These are phyloP conservation scores for Melampsora abietis-canadensis DNA, from an alignment of 1,284 basidiomycete genomes.

Conservation along the genomic window DNA sequence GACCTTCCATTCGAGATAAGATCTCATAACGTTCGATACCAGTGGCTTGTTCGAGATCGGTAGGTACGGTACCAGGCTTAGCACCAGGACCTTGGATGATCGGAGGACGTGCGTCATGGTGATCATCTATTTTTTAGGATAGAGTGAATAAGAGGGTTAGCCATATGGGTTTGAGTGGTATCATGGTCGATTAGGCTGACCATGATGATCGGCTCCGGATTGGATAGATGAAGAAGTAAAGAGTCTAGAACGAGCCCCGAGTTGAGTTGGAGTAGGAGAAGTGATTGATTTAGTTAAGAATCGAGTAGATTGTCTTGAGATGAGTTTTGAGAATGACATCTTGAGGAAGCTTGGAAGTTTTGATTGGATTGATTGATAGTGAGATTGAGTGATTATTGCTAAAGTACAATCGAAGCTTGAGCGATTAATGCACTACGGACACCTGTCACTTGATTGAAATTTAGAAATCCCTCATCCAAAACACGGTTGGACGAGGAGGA, in stretches of 20 bases:
- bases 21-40: constrained; percentile 95
- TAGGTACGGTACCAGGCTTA: constrained; percentile 73
- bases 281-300: neutral
- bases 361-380: neutral
- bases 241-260: neutral
- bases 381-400: no score
- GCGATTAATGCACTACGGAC: no score
- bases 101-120: constrained; percentile 57
- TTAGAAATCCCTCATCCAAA: no score
- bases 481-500: no score
- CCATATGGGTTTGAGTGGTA: neutral
- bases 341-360: neutral
- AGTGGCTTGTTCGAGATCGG: constrained; percentile 84
- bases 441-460: no score
- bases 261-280: neutral
- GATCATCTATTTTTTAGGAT: neutral
- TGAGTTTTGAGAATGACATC: neutral
- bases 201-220: constrained; percentile 7
- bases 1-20: constrained; percentile 78
- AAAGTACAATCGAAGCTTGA: no score
- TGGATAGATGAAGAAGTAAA: neutral
- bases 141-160: neutral
- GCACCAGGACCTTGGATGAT: constrained; percentile 70
- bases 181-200: neutral
- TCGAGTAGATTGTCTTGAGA: neutral